A percentile compares a stretch with the other conserved stretches of the same genome.
Conservation (phyloP, 208 protist genomes). For the Blastocrithidia nonstop region DNA sequence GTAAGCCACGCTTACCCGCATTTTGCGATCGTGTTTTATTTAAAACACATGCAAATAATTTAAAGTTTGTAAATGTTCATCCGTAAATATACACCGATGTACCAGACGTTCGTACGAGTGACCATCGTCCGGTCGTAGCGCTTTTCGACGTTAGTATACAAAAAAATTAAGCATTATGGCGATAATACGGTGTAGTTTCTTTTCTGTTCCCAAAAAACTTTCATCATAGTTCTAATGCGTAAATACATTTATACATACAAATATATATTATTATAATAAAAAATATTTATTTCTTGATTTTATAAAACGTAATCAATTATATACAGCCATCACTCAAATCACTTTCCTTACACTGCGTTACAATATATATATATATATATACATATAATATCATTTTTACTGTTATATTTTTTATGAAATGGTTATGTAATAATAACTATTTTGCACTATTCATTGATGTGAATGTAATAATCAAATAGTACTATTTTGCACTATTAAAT, state of each 20-base stretch:
- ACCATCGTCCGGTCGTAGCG: conserved; percentile 74
- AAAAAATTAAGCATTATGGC: conserved; percentile 2
- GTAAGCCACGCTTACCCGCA: conserved; percentile 61
- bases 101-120: conserved; percentile 53
- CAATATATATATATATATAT: too few relatives aligned
- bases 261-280: conserved; percentile 4
- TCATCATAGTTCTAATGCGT: neutral
- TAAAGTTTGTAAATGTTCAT: conserved; percentile 9
- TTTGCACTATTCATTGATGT: too few relatives aligned
- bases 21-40: conserved; percentile 81
- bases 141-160: conserved; percentile 55
- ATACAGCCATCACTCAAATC: too few relatives aligned
- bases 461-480: too few relatives aligned
- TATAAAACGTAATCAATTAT: too few relatives aligned
- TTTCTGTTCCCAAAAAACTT: neutral
- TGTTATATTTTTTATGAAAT: too few relatives aligned
- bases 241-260: conserved; percentile 3
- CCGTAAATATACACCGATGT: conserved; percentile 73
- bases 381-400: too few relatives aligned
- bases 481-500: too few relatives aligned
- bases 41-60: conserved; percentile 18
- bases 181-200: too few relatives aligned
- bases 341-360: too few relatives aligned
- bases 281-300: too few relatives aligned
- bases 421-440: too few relatives aligned